These are phyloP conservation scores for Malania oleifera DNA, from an alignment of 164 flowering plant genomes.

Conservation along the genomic window DNA sequence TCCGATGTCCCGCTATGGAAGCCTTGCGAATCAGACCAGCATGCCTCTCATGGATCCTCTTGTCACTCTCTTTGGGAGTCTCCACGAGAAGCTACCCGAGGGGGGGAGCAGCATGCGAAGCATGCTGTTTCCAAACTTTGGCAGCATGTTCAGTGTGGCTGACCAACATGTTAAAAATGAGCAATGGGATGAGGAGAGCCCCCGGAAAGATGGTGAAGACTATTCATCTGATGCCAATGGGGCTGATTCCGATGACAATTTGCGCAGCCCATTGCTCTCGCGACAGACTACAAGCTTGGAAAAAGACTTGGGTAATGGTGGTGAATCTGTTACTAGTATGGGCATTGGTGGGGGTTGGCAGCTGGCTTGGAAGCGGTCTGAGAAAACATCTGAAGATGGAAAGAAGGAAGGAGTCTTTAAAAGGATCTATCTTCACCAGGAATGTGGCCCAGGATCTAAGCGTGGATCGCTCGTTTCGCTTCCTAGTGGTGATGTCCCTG, in stretches of 20 bases:
- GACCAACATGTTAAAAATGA: constrained; percentile 5
- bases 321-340: constrained; percentile 10
- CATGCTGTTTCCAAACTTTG: constrained; percentile 17
- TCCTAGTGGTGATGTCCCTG: constrained; percentile 8
- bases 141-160: constrained; percentile 26
- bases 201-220: constrained; percentile 1
- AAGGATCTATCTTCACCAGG: constrained; percentile 22
- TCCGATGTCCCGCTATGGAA: constrained; percentile 22
- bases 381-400: neutral
- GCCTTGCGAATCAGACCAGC: constrained; percentile 19
- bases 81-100: constrained; percentile 27
- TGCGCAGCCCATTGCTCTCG: constrained; percentile 13
- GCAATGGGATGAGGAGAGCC: constrained; percentile 13
- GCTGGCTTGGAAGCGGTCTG: constrained; percentile 16
- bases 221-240: constrained; percentile 12
- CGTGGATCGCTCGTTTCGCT: constrained; percentile 18
- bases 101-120: constrained; percentile 22
- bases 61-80: constrained; percentile 32
- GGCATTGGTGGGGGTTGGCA: constrained; percentile 30
- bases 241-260: constrained; percentile 15
- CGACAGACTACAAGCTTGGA: constrained; percentile 3
- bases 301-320: neutral
- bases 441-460: constrained; percentile 9
- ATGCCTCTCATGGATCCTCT: constrained; percentile 24
- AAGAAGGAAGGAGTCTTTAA: constrained; percentile 10